Evolutionary conservation across 371 early-diverging fungal genomes (phyloP).

Genomic region (Mortierella sp.): DNA sequence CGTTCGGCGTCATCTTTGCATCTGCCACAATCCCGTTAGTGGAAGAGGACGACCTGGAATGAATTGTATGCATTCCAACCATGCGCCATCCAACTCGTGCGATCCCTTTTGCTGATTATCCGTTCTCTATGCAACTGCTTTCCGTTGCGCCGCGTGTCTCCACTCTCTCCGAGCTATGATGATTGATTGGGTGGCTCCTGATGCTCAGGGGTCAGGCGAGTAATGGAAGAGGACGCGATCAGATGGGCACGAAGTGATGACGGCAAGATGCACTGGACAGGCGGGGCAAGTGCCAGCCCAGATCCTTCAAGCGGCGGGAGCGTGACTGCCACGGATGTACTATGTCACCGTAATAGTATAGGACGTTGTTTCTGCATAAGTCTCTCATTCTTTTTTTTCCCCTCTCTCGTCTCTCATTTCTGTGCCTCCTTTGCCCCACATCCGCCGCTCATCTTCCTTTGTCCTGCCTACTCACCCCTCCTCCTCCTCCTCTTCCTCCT

Average conservation of each 20-base stretch:
- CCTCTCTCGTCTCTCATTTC: constrained; percentile 4
- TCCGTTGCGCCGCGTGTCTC: background rate
- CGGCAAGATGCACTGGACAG: no score
- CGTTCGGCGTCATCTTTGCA: background rate
- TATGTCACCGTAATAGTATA: no score
- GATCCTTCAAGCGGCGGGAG: no score
- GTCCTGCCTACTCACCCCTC: background rate
- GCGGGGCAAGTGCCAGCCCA: background rate
- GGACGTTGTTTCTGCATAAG: no score
- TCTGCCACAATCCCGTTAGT: constrained; percentile 29
- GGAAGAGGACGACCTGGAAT: constrained; percentile 14
- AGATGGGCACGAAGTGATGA: no score
- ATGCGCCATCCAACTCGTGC: constrained; percentile 37
- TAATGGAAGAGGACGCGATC: no score
- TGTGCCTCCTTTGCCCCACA: background rate
- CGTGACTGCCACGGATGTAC: no score
- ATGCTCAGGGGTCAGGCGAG: no score
- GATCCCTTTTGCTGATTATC: background rate
- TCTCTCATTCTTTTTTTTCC: background rate
- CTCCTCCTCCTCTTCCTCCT: constrained; percentile 1
- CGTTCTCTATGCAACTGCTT: background rate
- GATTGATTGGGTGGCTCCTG: no score
- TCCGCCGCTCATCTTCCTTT: background rate
- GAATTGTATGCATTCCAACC: constrained; percentile 42
- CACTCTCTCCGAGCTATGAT: no score